Evolutionary conservation across 2,329 filamentous ascomycete genomes (phyloP).

Genomic region (Pseudovirgaria hyperparasitica): DNA sequence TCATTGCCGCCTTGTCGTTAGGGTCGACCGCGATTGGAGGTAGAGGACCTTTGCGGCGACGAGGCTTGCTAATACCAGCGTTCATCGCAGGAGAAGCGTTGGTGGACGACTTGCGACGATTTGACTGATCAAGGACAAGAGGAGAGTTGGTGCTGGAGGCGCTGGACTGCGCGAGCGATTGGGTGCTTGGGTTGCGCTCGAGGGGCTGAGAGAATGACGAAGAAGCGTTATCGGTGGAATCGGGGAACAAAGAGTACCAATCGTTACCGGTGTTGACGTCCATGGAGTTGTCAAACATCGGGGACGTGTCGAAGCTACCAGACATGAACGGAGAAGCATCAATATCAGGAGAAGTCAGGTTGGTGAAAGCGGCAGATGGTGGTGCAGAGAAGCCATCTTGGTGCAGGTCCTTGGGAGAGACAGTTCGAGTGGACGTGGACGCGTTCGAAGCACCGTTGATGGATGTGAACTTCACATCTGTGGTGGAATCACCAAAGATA

Average conservation of each 20-base stretch:
- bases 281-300: conserved; percentile 50
- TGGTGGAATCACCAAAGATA: conserved; percentile 5
- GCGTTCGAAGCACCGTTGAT: conserved; percentile 31
- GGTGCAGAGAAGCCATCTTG: conserved; percentile 64
- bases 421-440: conserved; percentile 39
- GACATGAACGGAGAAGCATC: conserved; percentile 62
- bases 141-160: conserved; percentile 24
- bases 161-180: conserved; percentile 22
- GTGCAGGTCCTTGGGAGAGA: conserved; percentile 75
- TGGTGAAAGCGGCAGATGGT: conserved; percentile 69
- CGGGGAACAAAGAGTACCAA: conserved; percentile 67
- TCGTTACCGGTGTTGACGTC: conserved; percentile 43
- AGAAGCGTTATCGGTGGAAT: conserved; percentile 23
- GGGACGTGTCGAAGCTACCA: conserved; percentile 65
- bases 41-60: conserved; percentile 69
- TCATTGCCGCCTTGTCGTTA: conserved; percentile 64
- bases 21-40: conserved; percentile 68
- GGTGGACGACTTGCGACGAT: conserved; percentile 28
- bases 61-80: conserved; percentile 56
- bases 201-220: conserved; percentile 19
- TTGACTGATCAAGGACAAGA: conserved; percentile 20
- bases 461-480: conserved; percentile 27
- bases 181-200: conserved; percentile 28
- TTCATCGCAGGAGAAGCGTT: conserved; percentile 44
- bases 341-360: conserved; percentile 71